Conservation (phyloP, 2,329 filamentous ascomycete species). For the Neospermospora avenae region DNA sequence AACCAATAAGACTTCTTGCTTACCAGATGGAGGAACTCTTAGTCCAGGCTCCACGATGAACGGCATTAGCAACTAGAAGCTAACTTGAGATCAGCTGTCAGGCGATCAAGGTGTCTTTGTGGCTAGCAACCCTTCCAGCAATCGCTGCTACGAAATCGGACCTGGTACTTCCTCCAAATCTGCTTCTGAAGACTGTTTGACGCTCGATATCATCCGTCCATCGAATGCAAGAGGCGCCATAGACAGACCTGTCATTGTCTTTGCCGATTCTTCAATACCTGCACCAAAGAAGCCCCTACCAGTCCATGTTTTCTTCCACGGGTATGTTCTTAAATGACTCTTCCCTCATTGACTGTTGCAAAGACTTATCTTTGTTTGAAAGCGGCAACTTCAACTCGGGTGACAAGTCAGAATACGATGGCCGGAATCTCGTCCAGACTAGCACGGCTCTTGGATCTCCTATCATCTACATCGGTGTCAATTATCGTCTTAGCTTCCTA, state of each 20-base stretch:
- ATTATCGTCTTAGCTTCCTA: conserved; percentile 30
- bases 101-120: conserved; percentile 6
- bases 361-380: conserved; percentile 35
- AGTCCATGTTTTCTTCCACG: conserved; percentile 58
- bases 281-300: conserved; percentile 34
- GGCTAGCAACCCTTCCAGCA: conserved; percentile 21
- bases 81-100: background rate
- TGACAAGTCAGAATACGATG: conserved; percentile 20
- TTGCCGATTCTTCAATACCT: background rate
- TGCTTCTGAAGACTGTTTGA: conserved; percentile 37
- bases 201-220: conserved; percentile 39
- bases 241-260: background rate
- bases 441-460: conserved; percentile 9
- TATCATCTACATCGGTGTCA: conserved; percentile 40
- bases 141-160: conserved; percentile 10
- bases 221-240: background rate
- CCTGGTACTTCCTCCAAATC: background rate
- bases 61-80: background rate
- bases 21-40: background rate
- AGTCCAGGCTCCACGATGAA: background rate
- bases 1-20: background rate
- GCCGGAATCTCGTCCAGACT: conserved; percentile 10
- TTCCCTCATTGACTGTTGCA: background rate
- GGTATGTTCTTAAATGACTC: conserved; percentile 38
- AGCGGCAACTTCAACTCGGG: conserved; percentile 41